These are phyloP conservation scores for Vicia sativa DNA, from an alignment of 306 rosid genomes.

Conservation along the genomic window DNA sequence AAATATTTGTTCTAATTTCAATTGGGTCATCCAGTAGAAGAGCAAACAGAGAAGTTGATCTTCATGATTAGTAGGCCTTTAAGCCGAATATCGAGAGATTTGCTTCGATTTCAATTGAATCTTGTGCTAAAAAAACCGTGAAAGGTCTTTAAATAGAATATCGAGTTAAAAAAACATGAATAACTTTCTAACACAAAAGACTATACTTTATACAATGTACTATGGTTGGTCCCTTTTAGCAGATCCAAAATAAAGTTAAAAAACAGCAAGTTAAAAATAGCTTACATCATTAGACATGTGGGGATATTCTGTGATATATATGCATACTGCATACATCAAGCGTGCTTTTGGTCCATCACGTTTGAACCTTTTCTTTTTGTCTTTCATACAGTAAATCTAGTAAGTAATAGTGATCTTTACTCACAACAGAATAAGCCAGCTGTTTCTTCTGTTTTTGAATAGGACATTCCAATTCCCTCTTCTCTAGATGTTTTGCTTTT, in stretches of 20 bases:
- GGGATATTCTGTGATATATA: constrained; percentile 55
- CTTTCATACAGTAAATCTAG: constrained; percentile 45
- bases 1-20: too few species aligned
- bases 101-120: too few species aligned
- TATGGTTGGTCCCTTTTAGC: constrained; percentile 35
- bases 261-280: neutral
- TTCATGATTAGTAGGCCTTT: too few species aligned
- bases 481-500: constrained; percentile 38
- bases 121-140: too few species aligned
- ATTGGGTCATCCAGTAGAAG: too few species aligned
- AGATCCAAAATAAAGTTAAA: constrained; percentile 10
- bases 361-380: constrained; percentile 45
- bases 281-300: constrained; percentile 45
- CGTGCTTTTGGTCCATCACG: constrained; percentile 70
- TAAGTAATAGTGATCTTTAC: constrained; percentile 32
- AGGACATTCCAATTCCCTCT: constrained; percentile 45
- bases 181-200: constrained; percentile 14
- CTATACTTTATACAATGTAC: neutral
- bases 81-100: too few species aligned
- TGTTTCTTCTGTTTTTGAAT: constrained; percentile 28
- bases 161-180: neutral
- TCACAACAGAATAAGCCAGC: constrained; percentile 28
- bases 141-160: too few species aligned
- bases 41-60: too few species aligned
- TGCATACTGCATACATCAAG: constrained; percentile 48